These are phyloP conservation scores for Rhododendron henanense DNA, from an alignment of 148 eudicot species.

Conservation along the genomic window DNA sequence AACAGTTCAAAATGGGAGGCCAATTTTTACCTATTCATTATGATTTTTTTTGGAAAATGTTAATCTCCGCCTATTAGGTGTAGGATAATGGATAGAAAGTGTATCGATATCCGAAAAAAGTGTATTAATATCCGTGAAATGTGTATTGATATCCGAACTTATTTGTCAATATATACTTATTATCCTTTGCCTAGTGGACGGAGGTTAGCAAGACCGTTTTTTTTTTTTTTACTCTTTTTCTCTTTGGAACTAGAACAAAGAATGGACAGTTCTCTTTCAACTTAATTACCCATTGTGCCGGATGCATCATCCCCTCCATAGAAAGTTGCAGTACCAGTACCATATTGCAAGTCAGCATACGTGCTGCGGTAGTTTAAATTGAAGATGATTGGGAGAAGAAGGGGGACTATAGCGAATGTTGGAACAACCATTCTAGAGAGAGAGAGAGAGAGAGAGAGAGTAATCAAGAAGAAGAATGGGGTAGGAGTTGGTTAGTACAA, in stretches of 20 bases:
- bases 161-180: no score
- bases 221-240: neutral
- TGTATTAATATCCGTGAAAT: no score
- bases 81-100: no score
- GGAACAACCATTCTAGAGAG: conserved; percentile 29
- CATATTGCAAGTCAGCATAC: conserved; percentile 53
- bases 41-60: neutral
- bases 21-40: neutral
- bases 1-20: neutral
- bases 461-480: no score
- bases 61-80: no score
- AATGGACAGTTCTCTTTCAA: neutral
- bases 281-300: neutral
- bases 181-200: no score
- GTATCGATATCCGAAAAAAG: no score
- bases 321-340: conserved; percentile 79
- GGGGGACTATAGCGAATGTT: conserved; percentile 21
- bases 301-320: conserved; percentile 57
- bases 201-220: neutral
- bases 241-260: neutral
- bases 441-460: neutral
- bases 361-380: conserved; percentile 22
- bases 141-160: no score
- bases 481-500: neutral
- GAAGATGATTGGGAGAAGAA: conserved; percentile 22